Conservation (phyloP, 345 rosid genomes). For the Kandelia obovata region DNA sequence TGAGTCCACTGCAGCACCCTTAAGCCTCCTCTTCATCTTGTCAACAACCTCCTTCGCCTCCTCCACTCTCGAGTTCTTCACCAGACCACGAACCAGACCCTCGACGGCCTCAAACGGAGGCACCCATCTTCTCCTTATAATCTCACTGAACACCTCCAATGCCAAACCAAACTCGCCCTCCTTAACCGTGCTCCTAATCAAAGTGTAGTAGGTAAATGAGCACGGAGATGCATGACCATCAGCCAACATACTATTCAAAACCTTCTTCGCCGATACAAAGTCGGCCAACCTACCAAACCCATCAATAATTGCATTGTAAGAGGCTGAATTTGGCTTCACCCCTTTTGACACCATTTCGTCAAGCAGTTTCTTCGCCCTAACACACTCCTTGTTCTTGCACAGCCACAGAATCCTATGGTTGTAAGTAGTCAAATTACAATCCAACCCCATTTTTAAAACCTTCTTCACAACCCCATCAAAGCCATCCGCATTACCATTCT, state of each 20-base stretch:
- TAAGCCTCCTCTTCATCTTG: conserved; percentile 35
- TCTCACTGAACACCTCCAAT: conserved; percentile 28
- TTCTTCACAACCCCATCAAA: conserved; percentile 29
- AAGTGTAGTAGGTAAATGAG: conserved; percentile 25
- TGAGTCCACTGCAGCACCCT: conserved; percentile 23
- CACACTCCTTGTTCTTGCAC: conserved; percentile 29
- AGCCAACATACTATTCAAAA: conserved; percentile 23
- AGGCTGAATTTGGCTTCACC: conserved; percentile 23
- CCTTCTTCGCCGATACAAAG: conserved; percentile 29
- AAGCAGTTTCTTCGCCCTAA: conserved; percentile 26
- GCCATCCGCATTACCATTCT: conserved; percentile 8
- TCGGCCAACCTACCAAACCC: conserved; percentile 27
- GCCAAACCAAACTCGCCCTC: conserved; percentile 33
- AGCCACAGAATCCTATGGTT: conserved; percentile 24
- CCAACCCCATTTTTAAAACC: conserved; percentile 26
- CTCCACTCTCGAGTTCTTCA: conserved; percentile 20
- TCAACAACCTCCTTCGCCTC: conserved; percentile 33
- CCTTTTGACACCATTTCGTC: conserved; percentile 29
- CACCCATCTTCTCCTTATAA: conserved; percentile 33
- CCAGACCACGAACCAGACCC: conserved; percentile 30
- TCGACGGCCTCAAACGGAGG: conserved; percentile 31
- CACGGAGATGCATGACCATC: conserved; percentile 24
- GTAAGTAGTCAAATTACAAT: conserved; percentile 17
- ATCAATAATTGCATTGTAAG: conserved; percentile 23
- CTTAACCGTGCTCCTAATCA: conserved; percentile 33